phyloP scores from a whole-genome alignment of 495 filamentous ascomycete genomes.

The Pseudevernia furfuracea region DNA sequence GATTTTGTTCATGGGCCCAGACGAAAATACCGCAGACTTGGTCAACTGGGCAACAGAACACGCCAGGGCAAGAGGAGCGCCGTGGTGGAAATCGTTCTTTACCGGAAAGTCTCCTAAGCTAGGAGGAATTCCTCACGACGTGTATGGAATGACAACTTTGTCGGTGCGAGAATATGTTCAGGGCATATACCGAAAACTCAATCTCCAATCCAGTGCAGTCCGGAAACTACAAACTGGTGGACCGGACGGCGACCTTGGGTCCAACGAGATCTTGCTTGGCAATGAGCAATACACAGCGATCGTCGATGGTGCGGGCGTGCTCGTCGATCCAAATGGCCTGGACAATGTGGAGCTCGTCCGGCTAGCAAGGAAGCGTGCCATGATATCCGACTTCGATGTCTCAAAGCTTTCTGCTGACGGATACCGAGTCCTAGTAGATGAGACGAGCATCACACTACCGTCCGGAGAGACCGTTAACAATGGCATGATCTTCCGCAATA shows the following conservation, averaged over 20 bases:
- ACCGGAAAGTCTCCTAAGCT: conserved; percentile 95
- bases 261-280: conserved; percentile 92
- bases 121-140: conserved; percentile 92
- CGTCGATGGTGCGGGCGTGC: conserved; percentile 90
- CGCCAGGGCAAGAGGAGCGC: conserved; percentile 76
- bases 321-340: conserved; percentile 85
- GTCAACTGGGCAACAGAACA: conserved; percentile 98
- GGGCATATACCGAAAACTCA: conserved; percentile 92
- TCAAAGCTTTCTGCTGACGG: conserved; percentile 80
- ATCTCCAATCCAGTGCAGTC: conserved; percentile 73
- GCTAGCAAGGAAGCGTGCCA: conserved; percentile 76
- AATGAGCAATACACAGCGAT: conserved; percentile 91
- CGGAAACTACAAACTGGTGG: conserved; percentile 96
- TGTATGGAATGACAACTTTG: conserved; percentile 95
- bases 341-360: conserved; percentile 75
- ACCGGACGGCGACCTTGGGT: conserved; percentile 92
- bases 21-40: conserved; percentile 96
- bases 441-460: conserved; percentile 76
- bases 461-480: conserved; percentile 80
- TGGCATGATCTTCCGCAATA: conserved; percentile 93
- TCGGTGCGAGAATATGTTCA: conserved; percentile 93
- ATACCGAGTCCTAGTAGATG: conserved; percentile 89
- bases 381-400: conserved; percentile 82
- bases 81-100: conserved; percentile 99
- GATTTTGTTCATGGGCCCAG: conserved; percentile 96